Evolutionary conservation across 2,329 filamentous ascomycete species (phyloP).

Genomic region (Dactylellina parvicollis): DNA sequence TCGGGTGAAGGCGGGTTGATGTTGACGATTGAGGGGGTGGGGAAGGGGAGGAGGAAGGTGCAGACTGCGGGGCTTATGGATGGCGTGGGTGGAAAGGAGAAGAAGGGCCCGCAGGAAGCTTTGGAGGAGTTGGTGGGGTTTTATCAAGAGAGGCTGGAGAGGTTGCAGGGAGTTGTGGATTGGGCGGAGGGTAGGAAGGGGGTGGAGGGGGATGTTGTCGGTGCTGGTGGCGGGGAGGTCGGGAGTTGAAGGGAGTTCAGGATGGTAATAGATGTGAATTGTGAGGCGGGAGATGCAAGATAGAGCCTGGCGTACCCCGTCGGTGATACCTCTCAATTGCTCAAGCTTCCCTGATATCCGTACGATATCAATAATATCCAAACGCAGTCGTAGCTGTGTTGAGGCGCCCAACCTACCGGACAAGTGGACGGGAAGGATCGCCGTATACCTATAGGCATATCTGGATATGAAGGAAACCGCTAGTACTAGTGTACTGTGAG

Average conservation of each 20-base stretch:
- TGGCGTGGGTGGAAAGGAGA: conserved; percentile 29
- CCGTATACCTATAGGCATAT: too few species aligned
- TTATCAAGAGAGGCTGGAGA: conserved; percentile 43
- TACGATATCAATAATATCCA: neutral
- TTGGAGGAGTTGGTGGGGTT: conserved; percentile 44
- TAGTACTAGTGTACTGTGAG: neutral
- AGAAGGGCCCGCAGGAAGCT: conserved; percentile 28
- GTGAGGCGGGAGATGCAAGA: neutral
- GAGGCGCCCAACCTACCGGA: too few species aligned
- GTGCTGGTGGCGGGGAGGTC: conserved; percentile 1
- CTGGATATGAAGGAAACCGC: neutral
- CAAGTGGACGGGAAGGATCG: too few species aligned
- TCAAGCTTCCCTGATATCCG: neutral
- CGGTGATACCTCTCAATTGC: too few species aligned
- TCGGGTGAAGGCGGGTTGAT: conserved; percentile 66
- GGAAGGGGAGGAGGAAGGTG: conserved; percentile 55
- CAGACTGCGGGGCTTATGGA: conserved; percentile 57
- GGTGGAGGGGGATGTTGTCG: conserved; percentile 24
- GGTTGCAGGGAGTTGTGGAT: conserved; percentile 45
- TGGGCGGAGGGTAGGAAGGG: conserved; percentile 47
- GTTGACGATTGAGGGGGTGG: conserved; percentile 71
- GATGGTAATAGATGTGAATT: neutral
- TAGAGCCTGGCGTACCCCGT: too few species aligned
- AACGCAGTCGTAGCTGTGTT: too few species aligned
- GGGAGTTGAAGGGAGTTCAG: conserved; percentile 25